Evolutionary conservation across 768 basidiomycete species (phyloP).

Genomic region (Lentinula boryana): DNA sequence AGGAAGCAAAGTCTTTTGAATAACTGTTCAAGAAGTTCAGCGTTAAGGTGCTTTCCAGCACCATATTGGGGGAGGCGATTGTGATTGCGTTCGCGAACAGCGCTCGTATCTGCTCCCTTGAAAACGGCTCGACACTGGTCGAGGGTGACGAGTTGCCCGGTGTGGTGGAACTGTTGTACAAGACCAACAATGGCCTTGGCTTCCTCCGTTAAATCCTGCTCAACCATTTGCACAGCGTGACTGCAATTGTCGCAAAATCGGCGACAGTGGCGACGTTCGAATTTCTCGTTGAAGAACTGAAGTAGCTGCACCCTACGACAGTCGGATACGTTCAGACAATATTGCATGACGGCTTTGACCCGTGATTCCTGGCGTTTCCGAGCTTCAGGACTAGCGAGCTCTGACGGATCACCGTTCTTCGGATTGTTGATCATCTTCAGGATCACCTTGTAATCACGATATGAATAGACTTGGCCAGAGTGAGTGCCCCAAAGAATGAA

Average conservation of each 20-base stretch:
- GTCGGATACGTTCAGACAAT: constrained; percentile 73
- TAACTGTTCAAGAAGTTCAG: constrained; percentile 58
- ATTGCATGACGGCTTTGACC: constrained; percentile 66
- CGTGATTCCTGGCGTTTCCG: constrained; percentile 63
- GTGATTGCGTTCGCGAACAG: constrained; percentile 41
- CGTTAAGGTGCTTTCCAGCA: constrained; percentile 39
- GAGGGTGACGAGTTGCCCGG: constrained; percentile 52
- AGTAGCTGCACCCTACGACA: constrained; percentile 89
- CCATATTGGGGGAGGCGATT: constrained; percentile 48
- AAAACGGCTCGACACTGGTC: constrained; percentile 56
- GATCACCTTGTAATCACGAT: constrained; percentile 48
- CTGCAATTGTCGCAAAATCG: constrained; percentile 82
- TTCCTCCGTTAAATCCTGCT: constrained; percentile 54
- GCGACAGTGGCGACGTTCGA: constrained; percentile 60
- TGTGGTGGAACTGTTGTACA: constrained; percentile 37
- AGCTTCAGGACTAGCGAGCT: constrained; percentile 39
- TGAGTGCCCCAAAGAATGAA: constrained; percentile 2
- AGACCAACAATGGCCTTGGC: constrained; percentile 55
- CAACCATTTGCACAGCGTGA: constrained; percentile 35
- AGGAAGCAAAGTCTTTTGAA: constrained; percentile 49
- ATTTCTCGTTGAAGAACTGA: constrained; percentile 81
- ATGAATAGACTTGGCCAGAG: constrained; percentile 52
- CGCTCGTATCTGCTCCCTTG: constrained; percentile 51
- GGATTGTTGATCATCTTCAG: constrained; percentile 57
- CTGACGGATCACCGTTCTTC: constrained; percentile 29